A percentile compares a stretch with the other conserved stretches of the same genome.
phyloP scores from a whole-genome alignment of 2,329 filamentous ascomycete species.

The Bipolaris sorokiniana region DNA sequence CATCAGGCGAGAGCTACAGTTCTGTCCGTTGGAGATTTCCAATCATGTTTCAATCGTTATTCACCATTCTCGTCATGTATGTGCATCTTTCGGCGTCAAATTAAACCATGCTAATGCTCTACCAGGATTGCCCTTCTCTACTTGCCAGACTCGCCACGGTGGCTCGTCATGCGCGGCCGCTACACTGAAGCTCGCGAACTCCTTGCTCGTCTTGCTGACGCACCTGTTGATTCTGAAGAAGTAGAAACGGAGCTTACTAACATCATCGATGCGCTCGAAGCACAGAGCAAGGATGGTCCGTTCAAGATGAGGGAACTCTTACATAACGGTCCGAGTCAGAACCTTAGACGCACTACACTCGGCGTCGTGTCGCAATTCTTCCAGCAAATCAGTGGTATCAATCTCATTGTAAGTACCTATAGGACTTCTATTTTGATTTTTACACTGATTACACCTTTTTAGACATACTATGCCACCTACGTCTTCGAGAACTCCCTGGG shows the following conservation, averaged over 20 bases:
- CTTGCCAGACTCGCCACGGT: conserved; percentile 50
- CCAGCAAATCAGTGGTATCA: conserved; percentile 50
- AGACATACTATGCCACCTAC: conserved; percentile 40
- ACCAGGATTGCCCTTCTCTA: conserved; percentile 14
- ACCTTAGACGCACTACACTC: conserved; percentile 50
- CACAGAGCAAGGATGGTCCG: conserved; percentile 44
- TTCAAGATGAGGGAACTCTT: conserved; percentile 46
- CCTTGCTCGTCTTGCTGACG: conserved; percentile 18
- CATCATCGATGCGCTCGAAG: conserved; percentile 52
- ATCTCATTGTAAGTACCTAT: conserved; percentile 19
- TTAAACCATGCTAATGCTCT: neutral
- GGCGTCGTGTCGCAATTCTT: conserved; percentile 56
- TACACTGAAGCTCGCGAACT: conserved; percentile 45
- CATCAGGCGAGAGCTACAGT: conserved; percentile 4
- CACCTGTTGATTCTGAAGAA: conserved; percentile 29
- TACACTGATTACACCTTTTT: neutral
- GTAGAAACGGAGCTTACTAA: conserved; percentile 37
- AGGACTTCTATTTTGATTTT: neutral
- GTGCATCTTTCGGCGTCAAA: rapidly evolving
- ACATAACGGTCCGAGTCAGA: conserved; percentile 54
- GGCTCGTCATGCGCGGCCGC: conserved; percentile 56
- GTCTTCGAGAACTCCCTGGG: conserved; percentile 56
- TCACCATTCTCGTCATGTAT: conserved; percentile 17
- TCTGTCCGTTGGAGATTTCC: conserved; percentile 47
- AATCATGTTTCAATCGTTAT: conserved; percentile 15